These are phyloP conservation scores for Thalassiosira mediterranea DNA, from an alignment of 352 stramenopile genomes.

Conservation along the genomic window DNA sequence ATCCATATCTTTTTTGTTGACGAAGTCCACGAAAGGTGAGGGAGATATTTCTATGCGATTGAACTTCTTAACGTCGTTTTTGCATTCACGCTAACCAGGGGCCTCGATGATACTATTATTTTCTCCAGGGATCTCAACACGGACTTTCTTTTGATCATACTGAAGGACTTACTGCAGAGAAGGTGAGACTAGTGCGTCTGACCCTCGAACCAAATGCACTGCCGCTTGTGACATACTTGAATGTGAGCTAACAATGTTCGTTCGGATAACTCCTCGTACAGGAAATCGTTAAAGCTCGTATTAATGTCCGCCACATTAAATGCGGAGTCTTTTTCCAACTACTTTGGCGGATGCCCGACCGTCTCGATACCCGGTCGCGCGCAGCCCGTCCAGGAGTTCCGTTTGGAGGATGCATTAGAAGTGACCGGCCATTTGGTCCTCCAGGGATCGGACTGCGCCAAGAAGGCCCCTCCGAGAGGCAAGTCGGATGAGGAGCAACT, in stretches of 20 bases:
- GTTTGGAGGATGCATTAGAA: slow-evolving; percentile 91
- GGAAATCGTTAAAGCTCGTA: slow-evolving; percentile 90
- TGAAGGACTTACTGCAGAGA: slow-evolving; percentile 87
- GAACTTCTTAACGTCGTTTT: no score
- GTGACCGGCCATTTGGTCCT: slow-evolving; percentile 88
- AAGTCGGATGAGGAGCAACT: slow-evolving; percentile 50
- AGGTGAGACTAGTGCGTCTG: no score
- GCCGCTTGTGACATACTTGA: no score
- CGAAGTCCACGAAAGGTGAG: slow-evolving; percentile 83
- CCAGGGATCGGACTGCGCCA: slow-evolving; percentile 72
- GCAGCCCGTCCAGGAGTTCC: slow-evolving; percentile 90
- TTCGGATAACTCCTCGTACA: no score
- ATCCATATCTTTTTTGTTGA: slow-evolving; percentile 93
- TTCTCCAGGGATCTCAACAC: slow-evolving; percentile 83
- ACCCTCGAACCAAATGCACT: no score
- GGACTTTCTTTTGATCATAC: slow-evolving; percentile 90
- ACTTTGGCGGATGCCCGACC: slow-evolving; percentile 90
- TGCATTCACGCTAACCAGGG: no score
- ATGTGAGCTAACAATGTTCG: no score
- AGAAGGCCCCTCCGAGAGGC: slow-evolving; percentile 50
- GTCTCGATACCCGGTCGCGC: slow-evolving; percentile 85
- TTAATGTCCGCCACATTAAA: slow-evolving; percentile 97
- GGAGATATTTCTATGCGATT: no score
- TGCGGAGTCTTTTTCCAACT: slow-evolving; percentile 92
- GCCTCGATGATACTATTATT: slow-evolving; percentile 71